Evolutionary conservation across 2,329 filamentous ascomycete species (phyloP).

Genomic region (Colletotrichum agaves): DNA sequence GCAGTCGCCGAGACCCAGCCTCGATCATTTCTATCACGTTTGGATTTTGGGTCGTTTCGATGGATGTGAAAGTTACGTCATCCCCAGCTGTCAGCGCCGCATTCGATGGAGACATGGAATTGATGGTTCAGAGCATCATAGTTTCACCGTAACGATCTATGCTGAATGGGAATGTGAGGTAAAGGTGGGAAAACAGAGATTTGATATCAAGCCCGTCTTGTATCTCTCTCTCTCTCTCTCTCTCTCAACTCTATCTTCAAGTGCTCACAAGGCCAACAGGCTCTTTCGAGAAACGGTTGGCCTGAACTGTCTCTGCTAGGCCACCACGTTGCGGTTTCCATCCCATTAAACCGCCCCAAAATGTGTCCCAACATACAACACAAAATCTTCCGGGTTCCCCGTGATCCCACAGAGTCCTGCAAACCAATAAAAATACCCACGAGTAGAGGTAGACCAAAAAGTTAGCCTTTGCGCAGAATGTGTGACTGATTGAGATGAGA

Average conservation of each 20-base stretch:
- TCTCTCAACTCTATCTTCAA: constrained; percentile 37
- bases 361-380: constrained; percentile 15
- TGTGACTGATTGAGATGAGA: constrained; percentile 38
- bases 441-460: constrained; percentile 20
- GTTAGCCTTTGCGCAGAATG: constrained; percentile 22
- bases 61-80: background rate
- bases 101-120: background rate
- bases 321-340: constrained; percentile 9
- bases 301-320: constrained; percentile 25
- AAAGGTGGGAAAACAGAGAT: constrained; percentile 31
- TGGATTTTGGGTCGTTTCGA: background rate
- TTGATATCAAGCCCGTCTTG: constrained; percentile 33
- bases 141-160: background rate
- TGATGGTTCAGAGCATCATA: background rate
- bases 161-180: background rate
- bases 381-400: constrained; percentile 24
- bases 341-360: constrained; percentile 13
- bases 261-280: constrained; percentile 26
- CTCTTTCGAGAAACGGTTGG: constrained; percentile 35
- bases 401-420: constrained; percentile 21
- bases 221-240: constrained; percentile 1
- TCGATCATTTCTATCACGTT: background rate
- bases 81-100: background rate
- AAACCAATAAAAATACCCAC: constrained; percentile 35
- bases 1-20: background rate